A percentile compares a stretch with the other conserved stretches of the same genome.
Conservation (phyloP, 208 protist genomes). For the Crithidia brevicula region DNA sequence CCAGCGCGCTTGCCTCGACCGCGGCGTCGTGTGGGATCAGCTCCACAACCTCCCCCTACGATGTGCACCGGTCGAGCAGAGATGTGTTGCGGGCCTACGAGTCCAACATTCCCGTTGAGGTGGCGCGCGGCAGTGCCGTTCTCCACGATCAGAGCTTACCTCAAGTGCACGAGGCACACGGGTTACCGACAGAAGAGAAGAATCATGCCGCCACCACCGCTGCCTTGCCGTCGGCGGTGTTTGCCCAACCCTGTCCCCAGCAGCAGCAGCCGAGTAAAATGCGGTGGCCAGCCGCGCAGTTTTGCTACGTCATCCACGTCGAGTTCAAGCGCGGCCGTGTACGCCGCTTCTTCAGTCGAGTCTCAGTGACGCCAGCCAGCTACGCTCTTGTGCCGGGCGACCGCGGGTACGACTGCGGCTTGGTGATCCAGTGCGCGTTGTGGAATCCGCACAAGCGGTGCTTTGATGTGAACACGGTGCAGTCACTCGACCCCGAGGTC, state of each 20-base stretch:
- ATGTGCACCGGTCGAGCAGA: not conserved
- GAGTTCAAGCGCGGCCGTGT: conserved; percentile 87
- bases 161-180: too few relatives aligned
- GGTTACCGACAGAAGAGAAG: too few relatives aligned
- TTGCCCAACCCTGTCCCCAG: not conserved
- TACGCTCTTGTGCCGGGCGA: conserved; percentile 89
- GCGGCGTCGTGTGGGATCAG: conserved; percentile 17
- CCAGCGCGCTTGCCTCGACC: not conserved
- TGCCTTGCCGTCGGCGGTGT: not conserved
- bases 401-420: conserved; percentile 77
- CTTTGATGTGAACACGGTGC: conserved; percentile 20
- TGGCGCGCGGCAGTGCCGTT: not conserved
- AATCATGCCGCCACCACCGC: too few relatives aligned
- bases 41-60: conserved; percentile 7
- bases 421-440: conserved; percentile 66
- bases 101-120: conserved; percentile 1
- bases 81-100: not conserved
- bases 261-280: conserved; percentile 1
- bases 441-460: conserved; percentile 38
- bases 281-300: conserved; percentile 33
- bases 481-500: conserved; percentile 15
- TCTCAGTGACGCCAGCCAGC: conserved; percentile 35
- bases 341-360: conserved; percentile 42
- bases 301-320: conserved; percentile 66
- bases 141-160: not conserved